phyloP scores from a whole-genome alignment of 352 stramenopile genomes.

The Phytophthora sp. region DNA sequence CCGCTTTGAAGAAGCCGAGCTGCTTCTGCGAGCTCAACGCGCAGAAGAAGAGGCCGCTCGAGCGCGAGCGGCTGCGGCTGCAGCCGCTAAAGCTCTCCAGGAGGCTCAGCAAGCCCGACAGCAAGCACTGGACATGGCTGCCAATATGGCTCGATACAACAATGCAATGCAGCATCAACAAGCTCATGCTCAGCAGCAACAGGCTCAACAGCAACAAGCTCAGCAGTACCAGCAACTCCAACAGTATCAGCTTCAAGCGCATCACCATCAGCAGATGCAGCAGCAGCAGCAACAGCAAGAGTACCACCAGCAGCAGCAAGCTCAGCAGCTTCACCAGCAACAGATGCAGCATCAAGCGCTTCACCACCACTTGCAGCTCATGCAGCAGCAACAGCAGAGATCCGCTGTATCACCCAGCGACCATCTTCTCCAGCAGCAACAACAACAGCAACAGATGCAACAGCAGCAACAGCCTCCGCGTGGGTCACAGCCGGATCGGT shows the following conservation, averaged over 20 bases:
- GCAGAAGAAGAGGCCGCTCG: conserved; percentile 84
- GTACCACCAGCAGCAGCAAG: conserved; percentile 49
- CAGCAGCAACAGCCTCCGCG: conserved; percentile 38
- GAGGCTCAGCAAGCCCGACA: conserved; percentile 80
- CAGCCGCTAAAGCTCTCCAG: conserved; percentile 73
- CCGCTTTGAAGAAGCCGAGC: conserved; percentile 76
- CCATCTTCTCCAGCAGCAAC: conserved; percentile 40
- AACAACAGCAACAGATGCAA: conserved; percentile 37
- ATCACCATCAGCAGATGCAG: conserved; percentile 53
- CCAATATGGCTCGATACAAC: conserved; percentile 74
- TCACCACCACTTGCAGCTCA: conserved; percentile 57
- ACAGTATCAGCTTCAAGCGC: conserved; percentile 57
- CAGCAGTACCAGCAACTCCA: conserved; percentile 62
- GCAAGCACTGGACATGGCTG: conserved; percentile 85
- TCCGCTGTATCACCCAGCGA: conserved; percentile 38
- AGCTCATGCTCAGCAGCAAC: conserved; percentile 45
- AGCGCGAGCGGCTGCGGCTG: conserved; percentile 69
- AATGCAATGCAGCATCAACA: conserved; percentile 77
- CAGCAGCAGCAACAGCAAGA: conserved; percentile 46
- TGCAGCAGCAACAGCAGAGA: conserved; percentile 49
- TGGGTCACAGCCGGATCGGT: conserved; percentile 34
- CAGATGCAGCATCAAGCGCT: conserved; percentile 59
- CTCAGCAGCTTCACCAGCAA: conserved; percentile 56
- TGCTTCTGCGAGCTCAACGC: conserved; percentile 68
- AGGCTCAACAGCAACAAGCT: conserved; percentile 54